Base-by-base conservation (phyloP, 2,329 filamentous ascomycete genomes). In the Tolypocladium paradoxum region DNA sequence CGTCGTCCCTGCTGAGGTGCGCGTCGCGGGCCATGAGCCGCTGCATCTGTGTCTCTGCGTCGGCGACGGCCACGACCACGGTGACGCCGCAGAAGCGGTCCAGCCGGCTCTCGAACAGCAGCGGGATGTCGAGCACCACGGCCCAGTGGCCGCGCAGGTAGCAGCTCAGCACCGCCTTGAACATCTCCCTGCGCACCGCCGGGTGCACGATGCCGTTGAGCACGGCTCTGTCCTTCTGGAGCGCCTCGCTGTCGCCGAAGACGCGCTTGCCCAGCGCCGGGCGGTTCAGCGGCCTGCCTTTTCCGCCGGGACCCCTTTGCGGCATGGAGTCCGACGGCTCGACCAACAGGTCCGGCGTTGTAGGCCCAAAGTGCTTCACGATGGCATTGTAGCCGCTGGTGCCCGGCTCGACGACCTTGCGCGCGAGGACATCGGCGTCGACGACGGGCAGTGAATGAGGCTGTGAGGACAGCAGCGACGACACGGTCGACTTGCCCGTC, bases 401-500 rank as follows among this genome's bases (percentile, higher is more conserved):
- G 31, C 93, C 93, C 1, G 93, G 93, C 68, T 95, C 90, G 67
- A 99, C 92, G 55, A 97, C 93, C 68, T 93, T 81, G 62, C 92
- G 90, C 48, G 93, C 92, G 56, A 97, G 79, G 53, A 95, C 73
- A 73, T 99, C 93, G 66, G 93, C 92, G 67, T 99, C 93, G 73
- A 99, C 85, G 61, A 99, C 80, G 63, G 93, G 91, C 56, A 99
- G 80, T 56, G 82, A 85, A 76, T 96, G 88, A 0, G 92, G 93
- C 6, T 88, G 76, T 5, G 82, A 77, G 50, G 87, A 83, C 62
- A 99, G 87, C 61, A 96, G 79, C 38, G 79, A 77, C 31, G 93
- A 96, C 53, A 96, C 90, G 60, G 92, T 99, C 47, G 92, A 96
- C 80, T 99, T 99, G 68, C 93, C 93, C 6, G 93, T 99, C 56